Evolutionary conservation across 257 asterid genomes (phyloP), one percentile per base, ranked within the genome.

Genomic region (Fraxinus americana): DNA sequence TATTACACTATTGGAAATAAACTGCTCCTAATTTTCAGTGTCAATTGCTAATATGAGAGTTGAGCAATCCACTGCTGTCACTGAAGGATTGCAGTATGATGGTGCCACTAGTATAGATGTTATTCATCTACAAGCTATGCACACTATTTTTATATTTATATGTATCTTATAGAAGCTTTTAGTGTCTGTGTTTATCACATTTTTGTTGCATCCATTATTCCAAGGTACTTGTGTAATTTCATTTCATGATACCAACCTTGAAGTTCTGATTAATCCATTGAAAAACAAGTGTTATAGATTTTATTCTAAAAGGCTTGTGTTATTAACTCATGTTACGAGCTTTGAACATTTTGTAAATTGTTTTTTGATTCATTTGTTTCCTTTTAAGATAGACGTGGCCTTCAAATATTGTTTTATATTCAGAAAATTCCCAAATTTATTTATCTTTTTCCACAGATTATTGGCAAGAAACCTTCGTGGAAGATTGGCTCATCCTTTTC

Each of bases 401-500:
- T 7, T 52, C 63, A 16, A 71, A 32, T 13, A 41, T 29, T 54
- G 3, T 12, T 41, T 63, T 39, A 11, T 23, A 14, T 48, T n/a
- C 30, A 14, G 7, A 27, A 11, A 38, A 17, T 67, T 43, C 6
- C 59, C 14, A 38, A 67, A 73, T 74, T 19, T 57, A 34, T 23
- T 72, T 35, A 17, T 13, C 41, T 76, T 50, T 35, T 39, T 80
- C 29, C 45, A 48, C 89, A 96, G 97, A 71, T 91, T 43, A 82
- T 65, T 11, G 97, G 92, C 25, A 96, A 89, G 91, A 96, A 92
- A 84, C 89, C 98, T 59, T 89, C 97, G 65, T 96, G 99, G 99
- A 89, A 89, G 83, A 81, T 86, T 84, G 98, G 99, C 81, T 93
- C 99, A 36, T 90, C 97, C 36, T 93, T 96, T 82, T 85, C 98